phyloP scores from a whole-genome alignment of 805 yeast species.

The Dipodascus geniculatus region DNA sequence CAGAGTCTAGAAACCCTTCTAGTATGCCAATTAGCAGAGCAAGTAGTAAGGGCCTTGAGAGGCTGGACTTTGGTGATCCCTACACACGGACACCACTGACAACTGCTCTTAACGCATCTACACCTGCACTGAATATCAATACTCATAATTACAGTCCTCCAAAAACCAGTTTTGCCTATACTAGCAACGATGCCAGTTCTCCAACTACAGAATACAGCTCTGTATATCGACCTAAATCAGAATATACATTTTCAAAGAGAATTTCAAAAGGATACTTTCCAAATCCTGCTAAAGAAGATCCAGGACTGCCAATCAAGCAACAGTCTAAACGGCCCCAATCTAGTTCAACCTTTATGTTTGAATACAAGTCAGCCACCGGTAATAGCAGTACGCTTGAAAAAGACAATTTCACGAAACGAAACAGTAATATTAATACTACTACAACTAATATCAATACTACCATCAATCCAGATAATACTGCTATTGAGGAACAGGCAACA shows the following conservation, averaged over 20 bases:
- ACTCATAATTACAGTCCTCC: neutral
- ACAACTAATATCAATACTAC: neutral
- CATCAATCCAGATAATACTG: neutral
- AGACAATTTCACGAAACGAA: neutral
- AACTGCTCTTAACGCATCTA: neutral
- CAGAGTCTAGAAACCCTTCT: neutral
- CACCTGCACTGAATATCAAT: neutral
- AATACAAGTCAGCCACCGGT: neutral
- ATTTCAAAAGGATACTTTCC: neutral
- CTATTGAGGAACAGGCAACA: neutral
- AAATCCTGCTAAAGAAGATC: neutral
- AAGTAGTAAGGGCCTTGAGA: neutral
- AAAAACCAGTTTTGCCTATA: neutral
- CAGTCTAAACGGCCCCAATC: neutral
- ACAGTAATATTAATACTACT: no score
- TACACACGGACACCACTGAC: neutral
- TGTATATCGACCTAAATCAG: neutral
- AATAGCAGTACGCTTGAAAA: neutral
- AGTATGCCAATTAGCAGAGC: neutral
- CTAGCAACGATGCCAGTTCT: neutral
- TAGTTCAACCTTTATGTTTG: neutral
- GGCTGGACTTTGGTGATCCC: neutral
- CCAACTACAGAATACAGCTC: neutral
- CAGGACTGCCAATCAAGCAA: neutral
- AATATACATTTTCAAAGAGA: neutral